Evolutionary conservation across 2,329 filamentous ascomycete genomes (phyloP).

Genomic region (Nothopassalora personata): DNA sequence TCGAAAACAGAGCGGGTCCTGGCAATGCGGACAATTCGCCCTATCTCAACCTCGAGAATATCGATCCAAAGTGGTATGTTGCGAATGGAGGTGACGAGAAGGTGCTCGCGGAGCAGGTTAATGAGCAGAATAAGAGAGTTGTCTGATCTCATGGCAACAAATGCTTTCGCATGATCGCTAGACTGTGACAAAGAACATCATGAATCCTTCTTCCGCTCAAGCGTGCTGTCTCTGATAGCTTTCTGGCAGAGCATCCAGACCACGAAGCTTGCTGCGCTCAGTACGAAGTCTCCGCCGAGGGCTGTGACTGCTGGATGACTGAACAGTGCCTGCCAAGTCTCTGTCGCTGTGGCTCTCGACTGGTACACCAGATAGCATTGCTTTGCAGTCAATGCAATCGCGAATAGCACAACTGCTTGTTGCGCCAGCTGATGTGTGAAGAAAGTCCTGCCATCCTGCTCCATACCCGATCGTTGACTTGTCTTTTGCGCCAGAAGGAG

Average conservation of each 20-base stretch:
- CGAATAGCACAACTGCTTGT: conserved; percentile 6
- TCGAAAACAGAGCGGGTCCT: conserved; percentile 25
- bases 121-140: conserved; percentile 13
- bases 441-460: background rate
- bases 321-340: conserved; percentile 16
- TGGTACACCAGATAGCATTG: background rate
- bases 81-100: conserved; percentile 25
- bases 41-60: conserved; percentile 37
- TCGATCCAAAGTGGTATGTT: conserved; percentile 40
- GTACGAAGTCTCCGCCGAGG: conserved; percentile 27
- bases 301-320: conserved; percentile 30
- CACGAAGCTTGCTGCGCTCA: conserved; percentile 18
- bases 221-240: background rate
- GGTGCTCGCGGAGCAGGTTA: conserved; percentile 17
- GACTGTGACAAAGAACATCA: background rate
- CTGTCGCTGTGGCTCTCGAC: background rate
- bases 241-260: conserved; percentile 12
- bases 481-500: conserved; percentile 11
- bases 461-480: background rate
- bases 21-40: conserved; percentile 33
- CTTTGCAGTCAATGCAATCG: conserved; percentile 9
- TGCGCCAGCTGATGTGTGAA: conserved; percentile 8
- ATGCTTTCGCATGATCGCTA: background rate
- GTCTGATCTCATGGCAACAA: background rate
- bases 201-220: background rate